These are phyloP conservation scores for Stemphylium beticola DNA, from an alignment of 2,329 filamentous ascomycete species.

Conservation along the genomic window DNA sequence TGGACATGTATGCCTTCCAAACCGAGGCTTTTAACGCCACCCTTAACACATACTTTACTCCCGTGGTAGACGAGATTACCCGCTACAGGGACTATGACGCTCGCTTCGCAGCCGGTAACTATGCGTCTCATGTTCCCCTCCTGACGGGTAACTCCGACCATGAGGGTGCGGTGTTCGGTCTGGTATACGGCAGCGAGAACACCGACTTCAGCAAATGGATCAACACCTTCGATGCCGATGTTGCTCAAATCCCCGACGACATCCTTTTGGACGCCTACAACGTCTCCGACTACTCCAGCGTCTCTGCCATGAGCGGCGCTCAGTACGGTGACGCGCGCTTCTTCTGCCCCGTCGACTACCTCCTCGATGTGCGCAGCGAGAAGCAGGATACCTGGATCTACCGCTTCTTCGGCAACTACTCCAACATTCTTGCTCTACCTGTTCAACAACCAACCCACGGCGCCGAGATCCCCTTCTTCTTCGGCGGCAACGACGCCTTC, in stretches of 20 bases:
- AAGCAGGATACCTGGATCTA: slow-evolving; percentile 53
- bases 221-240: slow-evolving; percentile 52
- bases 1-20: slow-evolving; percentile 31
- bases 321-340: slow-evolving; percentile 57
- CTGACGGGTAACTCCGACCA: slow-evolving; percentile 37
- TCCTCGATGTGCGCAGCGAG: slow-evolving; percentile 49
- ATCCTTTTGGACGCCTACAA: slow-evolving; percentile 46
- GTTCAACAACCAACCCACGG: slow-evolving; percentile 49
- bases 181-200: slow-evolving; percentile 33
- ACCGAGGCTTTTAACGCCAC: slow-evolving; percentile 34
- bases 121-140: slow-evolving; percentile 34
- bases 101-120: slow-evolving; percentile 33
- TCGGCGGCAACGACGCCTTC: slow-evolving; percentile 55
- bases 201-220: slow-evolving; percentile 53
- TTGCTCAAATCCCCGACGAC: slow-evolving; percentile 47
- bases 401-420: slow-evolving; percentile 53
- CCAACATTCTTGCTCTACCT: slow-evolving; percentile 36
- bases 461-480: slow-evolving; percentile 55
- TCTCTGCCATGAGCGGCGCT: slow-evolving; percentile 51
- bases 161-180: slow-evolving; percentile 33
- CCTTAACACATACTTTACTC: slow-evolving; percentile 34
- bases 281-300: slow-evolving; percentile 44
- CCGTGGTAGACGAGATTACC: slow-evolving; percentile 30
- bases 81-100: slow-evolving; percentile 28
- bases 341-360: slow-evolving; percentile 48